Evolutionary conservation across 225 moss, liverwort and hornwort genomes (phyloP).

Genomic region (Bryoerythrophyllum caledonicum): DNA sequence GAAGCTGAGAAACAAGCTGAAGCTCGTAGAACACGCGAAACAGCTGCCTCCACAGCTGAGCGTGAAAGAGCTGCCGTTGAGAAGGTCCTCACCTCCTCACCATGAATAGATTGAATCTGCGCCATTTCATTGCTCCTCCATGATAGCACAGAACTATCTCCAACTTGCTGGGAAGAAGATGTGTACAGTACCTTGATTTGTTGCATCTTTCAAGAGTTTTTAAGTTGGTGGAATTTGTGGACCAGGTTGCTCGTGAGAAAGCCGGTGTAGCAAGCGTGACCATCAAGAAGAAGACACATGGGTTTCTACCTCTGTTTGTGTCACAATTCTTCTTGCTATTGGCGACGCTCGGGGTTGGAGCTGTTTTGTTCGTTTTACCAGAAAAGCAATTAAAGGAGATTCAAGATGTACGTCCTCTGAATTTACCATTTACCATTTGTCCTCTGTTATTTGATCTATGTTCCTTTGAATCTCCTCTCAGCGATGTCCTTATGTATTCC

Average conservation of each 20-base stretch:
- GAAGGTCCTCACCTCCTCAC: slow-evolving; percentile 39
- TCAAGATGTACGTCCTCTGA: slow-evolving; percentile 52
- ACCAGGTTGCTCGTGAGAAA: slow-evolving; percentile 40
- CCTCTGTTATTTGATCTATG: background rate
- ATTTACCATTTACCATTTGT: background rate
- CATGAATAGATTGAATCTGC: background rate
- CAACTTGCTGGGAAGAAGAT: background rate
- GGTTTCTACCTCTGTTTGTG: slow-evolving; percentile 78
- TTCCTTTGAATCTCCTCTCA: background rate
- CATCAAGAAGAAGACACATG: slow-evolving; percentile 69
- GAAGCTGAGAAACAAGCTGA: slow-evolving; percentile 20
- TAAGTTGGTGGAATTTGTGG: slow-evolving; percentile 17
- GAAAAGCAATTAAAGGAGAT: slow-evolving; percentile 65
- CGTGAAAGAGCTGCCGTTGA: slow-evolving; percentile 46
- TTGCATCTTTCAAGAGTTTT: background rate
- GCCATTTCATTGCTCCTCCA: background rate
- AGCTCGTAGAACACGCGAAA: slow-evolving; percentile 37
- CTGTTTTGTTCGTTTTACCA: slow-evolving; percentile 61
- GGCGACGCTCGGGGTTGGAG: slow-evolving; percentile 66
- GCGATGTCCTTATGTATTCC: background rate
- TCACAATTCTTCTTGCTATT: slow-evolving; percentile 75
- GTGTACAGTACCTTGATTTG: background rate
- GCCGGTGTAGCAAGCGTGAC: slow-evolving; percentile 36
- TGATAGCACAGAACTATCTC: background rate
- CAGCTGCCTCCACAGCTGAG: slow-evolving; percentile 43